Base-by-base conservation (phyloP, 441 rosid genomes). In the Erysimum cheiri region DNA sequence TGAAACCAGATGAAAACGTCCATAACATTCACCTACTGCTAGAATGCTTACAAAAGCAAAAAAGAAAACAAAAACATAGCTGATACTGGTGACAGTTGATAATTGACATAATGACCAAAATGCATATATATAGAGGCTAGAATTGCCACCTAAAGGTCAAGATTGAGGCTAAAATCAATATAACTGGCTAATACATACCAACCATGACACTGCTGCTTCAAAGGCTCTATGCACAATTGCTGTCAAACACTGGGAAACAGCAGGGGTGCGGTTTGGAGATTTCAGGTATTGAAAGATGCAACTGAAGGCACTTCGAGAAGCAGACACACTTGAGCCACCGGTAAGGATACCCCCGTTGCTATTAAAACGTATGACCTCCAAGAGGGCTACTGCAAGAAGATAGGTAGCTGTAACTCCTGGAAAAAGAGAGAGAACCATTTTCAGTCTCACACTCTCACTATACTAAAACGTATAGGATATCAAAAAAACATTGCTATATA, bases 261-360 rank as follows among this genome's bases (percentile, higher is more conserved):
- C 91, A 35, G 95, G 93, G 74, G 79, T 66, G 37, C 91, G 95
- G 71, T 85, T 81, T 80, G 92, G 90, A 54, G 96, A 83, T 84
- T 91, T 93, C 53, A 91, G 82, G 79, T 93, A 93, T 65, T 93
- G 95, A 72, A 93, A 91, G 62, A 77, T 92, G 75, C 96, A 93
- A 75, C 91, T 77, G 81, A 93, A 93, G 73, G 98, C 94, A 87
- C 98, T 93, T 78, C 90, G 86, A 59, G 91, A 81, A 22, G 87
- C 77, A 65, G 82, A 81, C 70, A 83, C 80, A 73, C 78, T 76
- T 65, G 78, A 63, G 53, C 75, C 82, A 64, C 96, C 89, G 73
- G 88, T 93, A 63, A 91, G 95, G 69, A 91, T 85, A 77, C 98
- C 97, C 50, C 98, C 98, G 64, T 93, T 93, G 80, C 96, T 93